Percentiles rank a stretch among this genome's conserved stretches.
Conservation (phyloP, 805 yeast genomes). For the Jamesozyma gamospora region DNA sequence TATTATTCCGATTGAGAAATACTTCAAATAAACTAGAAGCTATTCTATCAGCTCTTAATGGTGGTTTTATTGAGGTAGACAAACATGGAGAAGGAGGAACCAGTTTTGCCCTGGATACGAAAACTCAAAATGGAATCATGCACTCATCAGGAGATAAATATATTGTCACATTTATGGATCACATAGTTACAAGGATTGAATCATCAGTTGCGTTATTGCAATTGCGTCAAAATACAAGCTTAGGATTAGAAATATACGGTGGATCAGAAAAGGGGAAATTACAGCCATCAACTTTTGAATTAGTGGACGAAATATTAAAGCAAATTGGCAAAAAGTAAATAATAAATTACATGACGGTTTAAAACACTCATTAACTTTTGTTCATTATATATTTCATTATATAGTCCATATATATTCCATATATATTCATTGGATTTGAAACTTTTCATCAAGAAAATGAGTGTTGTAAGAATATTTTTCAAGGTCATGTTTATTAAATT, state of each 20-base stretch:
- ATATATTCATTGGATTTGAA: too few species aligned
- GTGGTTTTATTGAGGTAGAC: constrained; percentile 26
- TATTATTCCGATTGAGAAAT: constrained; percentile 43
- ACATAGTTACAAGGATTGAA: constrained; percentile 60
- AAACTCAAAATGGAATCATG: constrained; percentile 14
- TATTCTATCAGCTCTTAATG: constrained; percentile 42
- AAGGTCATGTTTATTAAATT: too few species aligned
- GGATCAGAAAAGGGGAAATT: constrained; percentile 7
- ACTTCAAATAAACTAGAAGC: constrained; percentile 49
- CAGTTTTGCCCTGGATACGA: constrained; percentile 18
- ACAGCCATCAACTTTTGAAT: constrained; percentile 16
- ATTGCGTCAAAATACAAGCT: constrained; percentile 31
- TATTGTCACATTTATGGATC: constrained; percentile 48
- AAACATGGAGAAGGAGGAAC: background rate
- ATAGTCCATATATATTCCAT: too few species aligned
- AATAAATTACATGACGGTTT: constrained; percentile 6
- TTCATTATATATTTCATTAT: too few species aligned
- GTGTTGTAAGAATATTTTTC: too few species aligned
- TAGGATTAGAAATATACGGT: constrained; percentile 12
- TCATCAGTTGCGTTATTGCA: constrained; percentile 39
- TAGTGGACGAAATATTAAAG: constrained; percentile 14
- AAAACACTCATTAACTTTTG: too few species aligned
- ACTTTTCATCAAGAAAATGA: too few species aligned
- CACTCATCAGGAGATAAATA: constrained; percentile 31
- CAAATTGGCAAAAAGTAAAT: too few species aligned